Evolutionary conservation across 257 asterid species (phyloP).

Genomic region (Solanum pennellii): DNA sequence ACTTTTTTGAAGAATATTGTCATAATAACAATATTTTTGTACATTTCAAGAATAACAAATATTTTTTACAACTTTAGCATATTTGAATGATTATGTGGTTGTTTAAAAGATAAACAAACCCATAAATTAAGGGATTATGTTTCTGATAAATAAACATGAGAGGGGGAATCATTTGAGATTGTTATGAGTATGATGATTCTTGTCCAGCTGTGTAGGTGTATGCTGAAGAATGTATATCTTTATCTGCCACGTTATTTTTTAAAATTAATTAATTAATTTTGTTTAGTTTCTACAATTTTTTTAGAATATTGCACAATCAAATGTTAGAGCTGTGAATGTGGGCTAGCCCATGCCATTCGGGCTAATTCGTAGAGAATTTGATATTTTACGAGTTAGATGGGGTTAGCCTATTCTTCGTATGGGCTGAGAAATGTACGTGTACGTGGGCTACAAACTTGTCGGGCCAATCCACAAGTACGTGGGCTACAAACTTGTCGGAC

Average conservation of each 20-base stretch:
- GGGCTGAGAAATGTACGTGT: no score
- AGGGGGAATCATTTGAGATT: neutral
- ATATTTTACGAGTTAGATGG: no score
- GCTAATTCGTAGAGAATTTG: no score
- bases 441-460: no score
- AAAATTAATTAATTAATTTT: neutral
- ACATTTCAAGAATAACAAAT: neutral
- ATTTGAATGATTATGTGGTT: neutral
- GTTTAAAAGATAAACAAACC: neutral
- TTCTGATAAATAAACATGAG: neutral
- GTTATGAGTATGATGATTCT: neutral
- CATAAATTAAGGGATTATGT: neutral
- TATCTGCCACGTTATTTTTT: neutral
- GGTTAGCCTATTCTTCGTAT: no score
- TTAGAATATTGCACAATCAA: neutral
- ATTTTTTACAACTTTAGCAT: neutral
- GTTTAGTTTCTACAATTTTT: neutral
- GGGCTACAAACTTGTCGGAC: no score
- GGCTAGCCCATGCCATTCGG: no score
- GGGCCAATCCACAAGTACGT: no score
- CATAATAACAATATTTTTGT: neutral
- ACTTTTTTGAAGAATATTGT: neutral
- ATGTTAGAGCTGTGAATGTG: neutral
- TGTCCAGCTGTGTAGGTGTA: neutral
- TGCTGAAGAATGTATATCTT: neutral